phyloP scores from a whole-genome alignment of 169 alveolate species.

The Plasmodium cynomolgi region DNA sequence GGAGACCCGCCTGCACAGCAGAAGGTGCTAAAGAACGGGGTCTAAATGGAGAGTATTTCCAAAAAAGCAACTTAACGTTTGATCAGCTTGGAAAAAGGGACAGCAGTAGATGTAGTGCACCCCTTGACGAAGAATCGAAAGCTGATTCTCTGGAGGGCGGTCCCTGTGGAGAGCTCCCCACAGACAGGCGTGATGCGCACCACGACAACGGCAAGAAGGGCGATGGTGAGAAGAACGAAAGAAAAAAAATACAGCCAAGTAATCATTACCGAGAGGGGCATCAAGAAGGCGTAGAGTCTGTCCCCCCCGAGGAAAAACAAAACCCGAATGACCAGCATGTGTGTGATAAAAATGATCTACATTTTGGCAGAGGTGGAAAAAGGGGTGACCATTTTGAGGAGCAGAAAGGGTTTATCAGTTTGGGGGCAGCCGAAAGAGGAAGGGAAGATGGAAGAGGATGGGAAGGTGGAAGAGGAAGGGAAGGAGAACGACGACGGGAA shows the following conservation, averaged over 20 bases:
- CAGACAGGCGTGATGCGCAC: background rate
- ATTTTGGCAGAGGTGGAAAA: background rate
- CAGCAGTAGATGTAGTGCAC: background rate
- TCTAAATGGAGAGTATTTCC: background rate
- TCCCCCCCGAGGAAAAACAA: background rate
- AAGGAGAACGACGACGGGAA: no score
- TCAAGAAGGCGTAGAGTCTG: background rate
- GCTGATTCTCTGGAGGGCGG: background rate
- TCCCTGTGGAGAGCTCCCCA: background rate
- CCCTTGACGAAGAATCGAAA: background rate
- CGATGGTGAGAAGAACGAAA: background rate
- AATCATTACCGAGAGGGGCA: background rate
- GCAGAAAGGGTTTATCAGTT: background rate
- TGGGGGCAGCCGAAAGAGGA: background rate
- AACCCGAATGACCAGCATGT: background rate
- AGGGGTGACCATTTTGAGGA: background rate
- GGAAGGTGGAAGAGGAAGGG: no score
- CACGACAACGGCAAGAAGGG: background rate
- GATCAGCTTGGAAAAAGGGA: background rate
- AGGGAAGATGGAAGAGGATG: background rate
- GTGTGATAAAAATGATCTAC: background rate
- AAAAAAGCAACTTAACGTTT: background rate
- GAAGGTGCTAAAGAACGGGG: background rate
- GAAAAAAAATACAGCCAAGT: background rate
- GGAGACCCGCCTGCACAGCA: background rate